Percentiles rank a stretch among this genome's conserved stretches.
Evolutionary conservation across 352 stramenopile genomes (phyloP).

Genomic region (Stramenopiles sp.): DNA sequence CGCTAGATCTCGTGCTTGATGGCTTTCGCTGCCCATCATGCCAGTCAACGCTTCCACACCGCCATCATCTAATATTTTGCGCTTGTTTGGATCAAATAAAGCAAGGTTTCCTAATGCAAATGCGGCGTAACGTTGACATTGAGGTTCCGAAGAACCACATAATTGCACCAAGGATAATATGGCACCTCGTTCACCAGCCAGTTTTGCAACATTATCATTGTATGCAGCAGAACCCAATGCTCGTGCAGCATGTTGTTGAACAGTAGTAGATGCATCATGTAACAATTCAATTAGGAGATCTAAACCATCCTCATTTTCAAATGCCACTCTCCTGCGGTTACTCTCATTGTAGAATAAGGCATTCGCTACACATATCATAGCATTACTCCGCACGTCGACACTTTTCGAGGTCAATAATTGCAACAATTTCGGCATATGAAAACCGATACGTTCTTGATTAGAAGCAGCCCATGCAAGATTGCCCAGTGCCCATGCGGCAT

Average conservation of each 20-base stretch:
- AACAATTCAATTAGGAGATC: constrained; percentile 33
- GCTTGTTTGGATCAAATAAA: constrained; percentile 57
- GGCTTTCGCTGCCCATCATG: constrained; percentile 36
- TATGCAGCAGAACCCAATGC: constrained; percentile 53
- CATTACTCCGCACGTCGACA: constrained; percentile 32
- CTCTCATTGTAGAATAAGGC: constrained; percentile 64
- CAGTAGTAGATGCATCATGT: constrained; percentile 17
- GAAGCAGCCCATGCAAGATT: constrained; percentile 64
- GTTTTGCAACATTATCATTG: constrained; percentile 41
- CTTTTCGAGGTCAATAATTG: constrained; percentile 24
- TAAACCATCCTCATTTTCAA: constrained; percentile 33
- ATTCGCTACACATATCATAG: constrained; percentile 48
- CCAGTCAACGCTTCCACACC: constrained; percentile 51
- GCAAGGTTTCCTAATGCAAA: constrained; percentile 53
- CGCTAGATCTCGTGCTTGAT: constrained; percentile 38
- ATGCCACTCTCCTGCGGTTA: constrained; percentile 41
- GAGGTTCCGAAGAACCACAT: constrained; percentile 17
- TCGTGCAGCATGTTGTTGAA: constrained; percentile 43
- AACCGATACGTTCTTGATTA: constrained; percentile 58
- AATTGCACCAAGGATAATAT: constrained; percentile 31
- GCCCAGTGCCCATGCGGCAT: constrained; percentile 49
- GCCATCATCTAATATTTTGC: constrained; percentile 35
- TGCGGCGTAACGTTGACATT: constrained; percentile 38
- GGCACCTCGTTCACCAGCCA: constrained; percentile 24
- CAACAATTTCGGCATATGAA: constrained; percentile 39